Percentiles rank a stretch among this genome's conserved stretches.
These are phyloP conservation scores for Quercus rubra DNA, from an alignment of 306 rosid genomes.

Conservation along the genomic window DNA sequence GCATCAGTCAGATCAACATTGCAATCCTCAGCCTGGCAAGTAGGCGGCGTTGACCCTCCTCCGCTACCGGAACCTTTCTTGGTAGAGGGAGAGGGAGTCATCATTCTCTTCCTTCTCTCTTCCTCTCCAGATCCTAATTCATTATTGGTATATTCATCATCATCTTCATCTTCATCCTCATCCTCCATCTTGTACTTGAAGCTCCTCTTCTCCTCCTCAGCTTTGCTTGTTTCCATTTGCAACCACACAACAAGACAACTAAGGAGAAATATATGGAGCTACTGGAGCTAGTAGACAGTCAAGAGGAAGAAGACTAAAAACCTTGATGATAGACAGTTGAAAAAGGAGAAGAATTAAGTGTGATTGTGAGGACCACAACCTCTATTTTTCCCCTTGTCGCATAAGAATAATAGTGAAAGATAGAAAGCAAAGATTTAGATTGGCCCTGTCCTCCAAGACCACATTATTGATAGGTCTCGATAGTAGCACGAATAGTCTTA, in stretches of 20 bases:
- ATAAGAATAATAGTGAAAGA: constrained; percentile 32
- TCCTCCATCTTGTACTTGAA: constrained; percentile 30
- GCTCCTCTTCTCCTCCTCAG: constrained; percentile 64
- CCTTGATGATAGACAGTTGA: constrained; percentile 16
- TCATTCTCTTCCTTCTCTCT: constrained; percentile 39
- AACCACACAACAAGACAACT: neutral
- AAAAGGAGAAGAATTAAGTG: constrained; percentile 17
- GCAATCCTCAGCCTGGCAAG: constrained; percentile 70
- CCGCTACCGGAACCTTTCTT: constrained; percentile 51
- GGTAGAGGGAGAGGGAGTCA: constrained; percentile 13
- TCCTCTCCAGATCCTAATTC: constrained; percentile 42
- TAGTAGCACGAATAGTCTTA: constrained; percentile 2
- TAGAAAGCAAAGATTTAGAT: constrained; percentile 10
- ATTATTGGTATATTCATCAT: constrained; percentile 15
- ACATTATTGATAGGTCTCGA: constrained; percentile 24
- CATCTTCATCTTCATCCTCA: constrained; percentile 43
- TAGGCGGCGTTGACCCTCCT: constrained; percentile 43
- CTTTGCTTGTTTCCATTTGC: constrained; percentile 53
- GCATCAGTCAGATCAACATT: constrained; percentile 65
- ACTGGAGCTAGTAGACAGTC: constrained; percentile 9
- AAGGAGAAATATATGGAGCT: constrained; percentile 24
- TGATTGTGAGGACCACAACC: constrained; percentile 55
- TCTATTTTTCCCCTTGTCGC: constrained; percentile 26
- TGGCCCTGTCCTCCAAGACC: neutral
- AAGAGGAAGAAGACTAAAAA: constrained; percentile 23